phyloP scores from a whole-genome alignment of 23 red algal species.

The Gracilaria caudata region DNA sequence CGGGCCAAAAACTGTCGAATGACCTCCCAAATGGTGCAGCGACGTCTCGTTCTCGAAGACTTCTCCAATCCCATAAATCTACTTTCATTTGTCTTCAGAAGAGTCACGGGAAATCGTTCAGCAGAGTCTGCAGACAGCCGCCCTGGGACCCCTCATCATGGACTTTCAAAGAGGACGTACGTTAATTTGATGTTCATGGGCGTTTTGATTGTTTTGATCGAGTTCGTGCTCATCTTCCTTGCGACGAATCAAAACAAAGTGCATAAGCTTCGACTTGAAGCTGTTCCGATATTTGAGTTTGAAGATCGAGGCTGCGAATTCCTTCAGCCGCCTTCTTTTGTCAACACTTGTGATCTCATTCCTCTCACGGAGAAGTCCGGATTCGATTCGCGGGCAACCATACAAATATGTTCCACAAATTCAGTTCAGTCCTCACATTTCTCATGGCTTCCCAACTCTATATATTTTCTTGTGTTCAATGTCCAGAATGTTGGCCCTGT shows the following conservation, averaged over 20 bases:
- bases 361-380: background rate
- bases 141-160: background rate
- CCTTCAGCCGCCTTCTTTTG: background rate
- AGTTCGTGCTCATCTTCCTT: no score
- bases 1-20: background rate
- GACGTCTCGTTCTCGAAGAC: background rate
- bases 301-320: constrained; percentile 9
- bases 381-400: background rate
- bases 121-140: no score
- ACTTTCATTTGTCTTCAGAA: constrained; percentile 1
- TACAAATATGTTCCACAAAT: constrained; percentile 2
- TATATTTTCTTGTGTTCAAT: background rate
- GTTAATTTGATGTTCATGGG: no score
- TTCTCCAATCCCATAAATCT: background rate
- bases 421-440: background rate
- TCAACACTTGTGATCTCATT: background rate
- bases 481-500: background rate
- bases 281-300: no score
- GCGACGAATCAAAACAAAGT: background rate
- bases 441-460: background rate
- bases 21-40: background rate
- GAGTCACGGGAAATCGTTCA: background rate
- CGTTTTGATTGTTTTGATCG: no score
- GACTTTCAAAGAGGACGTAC: no score
- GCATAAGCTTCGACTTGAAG: background rate